Evolutionary conservation across 805 yeast genomes (phyloP).

Genomic region (Barnettozyma siamensis): DNA sequence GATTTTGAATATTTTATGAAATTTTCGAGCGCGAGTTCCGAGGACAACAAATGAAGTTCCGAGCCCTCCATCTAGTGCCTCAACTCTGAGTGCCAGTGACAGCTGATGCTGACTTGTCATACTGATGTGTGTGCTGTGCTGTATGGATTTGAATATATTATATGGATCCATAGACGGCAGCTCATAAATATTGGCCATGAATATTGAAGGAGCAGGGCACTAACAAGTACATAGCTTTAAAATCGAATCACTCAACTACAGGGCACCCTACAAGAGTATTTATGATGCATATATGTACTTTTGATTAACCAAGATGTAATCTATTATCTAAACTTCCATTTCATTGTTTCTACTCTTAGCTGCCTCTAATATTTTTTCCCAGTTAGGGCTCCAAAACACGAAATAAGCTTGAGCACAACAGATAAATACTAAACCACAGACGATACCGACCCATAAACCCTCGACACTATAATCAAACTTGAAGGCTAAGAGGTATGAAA

Average conservation of each 20-base stretch:
- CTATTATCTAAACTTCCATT: conserved; percentile 2
- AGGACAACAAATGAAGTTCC: conserved; percentile 2
- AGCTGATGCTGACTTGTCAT: no score
- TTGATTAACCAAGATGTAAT: no score
- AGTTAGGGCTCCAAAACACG: conserved; percentile 39
- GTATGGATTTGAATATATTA: no score
- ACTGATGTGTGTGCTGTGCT: no score
- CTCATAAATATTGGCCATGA: no score
- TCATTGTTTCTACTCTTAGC: conserved; percentile 35
- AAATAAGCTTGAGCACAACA: conserved; percentile 39
- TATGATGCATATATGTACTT: background rate
- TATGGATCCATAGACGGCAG: no score
- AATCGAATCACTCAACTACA: no score
- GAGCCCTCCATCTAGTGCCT: no score
- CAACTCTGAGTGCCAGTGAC: no score
- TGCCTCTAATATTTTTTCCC: conserved; percentile 40
- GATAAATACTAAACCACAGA: conserved; percentile 42
- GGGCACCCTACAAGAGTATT: no score
- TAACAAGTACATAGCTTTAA: no score
- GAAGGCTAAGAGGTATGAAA: conserved; percentile 42
- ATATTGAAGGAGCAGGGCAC: no score
- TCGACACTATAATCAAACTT: conserved; percentile 28
- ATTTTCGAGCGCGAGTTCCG: background rate
- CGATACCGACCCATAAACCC: conserved; percentile 72
- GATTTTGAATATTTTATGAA: conserved; percentile 4